Evolutionary conservation across 2,329 filamentous ascomycete species (phyloP).

Genomic region (Cercospora zeae-maydis): DNA sequence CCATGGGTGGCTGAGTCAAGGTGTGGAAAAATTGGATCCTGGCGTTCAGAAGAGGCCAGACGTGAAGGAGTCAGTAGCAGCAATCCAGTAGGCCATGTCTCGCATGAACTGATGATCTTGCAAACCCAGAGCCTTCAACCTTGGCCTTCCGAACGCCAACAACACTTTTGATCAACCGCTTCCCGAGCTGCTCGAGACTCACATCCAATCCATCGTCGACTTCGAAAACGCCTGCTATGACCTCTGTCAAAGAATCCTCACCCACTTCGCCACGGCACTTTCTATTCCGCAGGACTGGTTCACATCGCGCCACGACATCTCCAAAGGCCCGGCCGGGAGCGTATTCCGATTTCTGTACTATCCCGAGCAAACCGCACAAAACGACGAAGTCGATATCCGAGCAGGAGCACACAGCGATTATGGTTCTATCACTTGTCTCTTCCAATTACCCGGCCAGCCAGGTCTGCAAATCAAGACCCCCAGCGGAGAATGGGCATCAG

Average conservation of each 20-base stretch:
- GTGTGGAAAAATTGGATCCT: slow-evolving; percentile 82
- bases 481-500: slow-evolving; percentile 40
- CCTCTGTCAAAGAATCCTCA: slow-evolving; percentile 69
- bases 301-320: slow-evolving; percentile 56
- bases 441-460: slow-evolving; percentile 78
- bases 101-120: neutral
- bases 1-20: slow-evolving; percentile 83
- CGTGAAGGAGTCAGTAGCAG: slow-evolving; percentile 66
- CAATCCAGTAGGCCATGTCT: neutral
- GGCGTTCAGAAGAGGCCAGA: slow-evolving; percentile 68
- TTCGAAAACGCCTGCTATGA: slow-evolving; percentile 70
- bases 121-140: slow-evolving; percentile 76
- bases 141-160: slow-evolving; percentile 66
- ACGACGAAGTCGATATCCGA: slow-evolving; percentile 60
- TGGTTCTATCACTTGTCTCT: slow-evolving; percentile 66
- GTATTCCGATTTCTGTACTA: slow-evolving; percentile 54
- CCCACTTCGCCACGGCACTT: slow-evolving; percentile 74
- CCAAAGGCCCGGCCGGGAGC: slow-evolving; percentile 46
- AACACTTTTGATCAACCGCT: slow-evolving; percentile 69
- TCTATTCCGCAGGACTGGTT: slow-evolving; percentile 55
- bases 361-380: slow-evolving; percentile 19
- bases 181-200: slow-evolving; percentile 58
- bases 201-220: slow-evolving; percentile 58
- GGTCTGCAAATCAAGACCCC: slow-evolving; percentile 77
- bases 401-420: slow-evolving; percentile 94